Evolutionary conservation across 2,329 filamentous ascomycete genomes (phyloP).

Genomic region (Sarocladium kiliense): DNA sequence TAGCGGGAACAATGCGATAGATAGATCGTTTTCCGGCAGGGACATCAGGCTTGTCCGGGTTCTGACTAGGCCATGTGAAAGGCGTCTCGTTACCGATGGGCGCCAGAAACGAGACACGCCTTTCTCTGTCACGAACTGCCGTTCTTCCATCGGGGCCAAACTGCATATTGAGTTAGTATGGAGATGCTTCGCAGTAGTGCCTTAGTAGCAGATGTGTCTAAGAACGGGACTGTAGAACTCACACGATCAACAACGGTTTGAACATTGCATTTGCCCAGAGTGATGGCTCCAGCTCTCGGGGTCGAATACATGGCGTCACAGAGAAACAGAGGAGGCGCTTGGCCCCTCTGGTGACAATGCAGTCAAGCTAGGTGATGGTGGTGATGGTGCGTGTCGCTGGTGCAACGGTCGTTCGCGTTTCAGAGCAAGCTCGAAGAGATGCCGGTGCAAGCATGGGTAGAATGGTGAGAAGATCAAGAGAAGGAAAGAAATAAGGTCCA

Average conservation of each 20-base stretch:
- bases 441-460: not conserved
- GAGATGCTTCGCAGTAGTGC: not conserved
- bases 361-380: not conserved
- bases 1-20: conserved; percentile 24
- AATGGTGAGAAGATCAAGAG: too few relatives aligned
- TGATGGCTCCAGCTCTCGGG: conserved; percentile 15
- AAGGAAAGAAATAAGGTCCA: too few relatives aligned
- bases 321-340: not conserved
- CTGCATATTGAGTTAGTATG: conserved; percentile 17
- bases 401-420: not conserved
- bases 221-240: too few relatives aligned
- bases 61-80: conserved; percentile 21
- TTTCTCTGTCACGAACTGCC: conserved; percentile 30
- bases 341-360: not conserved
- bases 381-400: not conserved
- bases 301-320: not conserved
- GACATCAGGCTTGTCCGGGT: conserved; percentile 17
- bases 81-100: conserved; percentile 19
- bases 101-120: conserved; percentile 18
- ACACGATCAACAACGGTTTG: conserved; percentile 33
- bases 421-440: not conserved
- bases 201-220: too few relatives aligned
- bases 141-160: conserved; percentile 30
- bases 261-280: conserved; percentile 30
- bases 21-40: conserved; percentile 17